A percentile compares a stretch with the other conserved stretches of the same genome.
These are phyloP conservation scores for Eucalyptus urophylla DNA, from an alignment of 345 rosid genomes.

Conservation along the genomic window DNA sequence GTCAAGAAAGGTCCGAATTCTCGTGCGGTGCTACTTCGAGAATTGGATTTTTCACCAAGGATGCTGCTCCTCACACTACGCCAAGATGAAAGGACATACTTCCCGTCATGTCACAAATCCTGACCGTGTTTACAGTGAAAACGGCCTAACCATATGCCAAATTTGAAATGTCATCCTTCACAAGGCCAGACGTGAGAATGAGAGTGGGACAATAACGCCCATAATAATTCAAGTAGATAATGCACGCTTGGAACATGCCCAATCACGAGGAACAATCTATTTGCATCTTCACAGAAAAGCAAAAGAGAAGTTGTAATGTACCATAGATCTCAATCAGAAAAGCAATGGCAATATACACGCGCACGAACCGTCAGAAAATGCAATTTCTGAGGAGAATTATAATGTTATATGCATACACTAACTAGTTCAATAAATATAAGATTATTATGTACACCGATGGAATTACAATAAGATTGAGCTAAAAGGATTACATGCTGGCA, in stretches of 20 bases:
- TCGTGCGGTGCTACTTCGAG: not conserved
- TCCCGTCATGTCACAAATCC: not conserved
- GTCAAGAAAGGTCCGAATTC: not conserved
- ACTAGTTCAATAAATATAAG: not conserved
- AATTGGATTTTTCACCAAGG: not conserved
- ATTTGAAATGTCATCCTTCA: not conserved
- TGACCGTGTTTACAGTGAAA: not conserved
- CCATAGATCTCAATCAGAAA: not conserved
- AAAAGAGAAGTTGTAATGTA: not conserved
- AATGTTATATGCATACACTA: not conserved
- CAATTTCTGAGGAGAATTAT: not conserved
- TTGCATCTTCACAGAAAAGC: not conserved
- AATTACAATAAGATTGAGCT: constrained; percentile 24
- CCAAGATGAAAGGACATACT: not conserved
- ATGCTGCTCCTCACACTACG: not conserved
- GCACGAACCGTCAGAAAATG: not conserved
- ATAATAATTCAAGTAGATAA: not conserved
- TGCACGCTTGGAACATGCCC: not conserved
- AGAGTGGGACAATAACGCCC: not conserved
- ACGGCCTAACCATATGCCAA: not conserved
- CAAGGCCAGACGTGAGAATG: not conserved
- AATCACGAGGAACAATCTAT: not conserved
- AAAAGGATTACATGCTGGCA: constrained; percentile 60
- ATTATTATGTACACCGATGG: constrained; percentile 37
- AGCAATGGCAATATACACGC: not conserved